Evolutionary conservation across 495 filamentous ascomycete species (phyloP), one percentile per base, ranked within the genome.

Genomic region (Choiromyces venosus): DNA sequence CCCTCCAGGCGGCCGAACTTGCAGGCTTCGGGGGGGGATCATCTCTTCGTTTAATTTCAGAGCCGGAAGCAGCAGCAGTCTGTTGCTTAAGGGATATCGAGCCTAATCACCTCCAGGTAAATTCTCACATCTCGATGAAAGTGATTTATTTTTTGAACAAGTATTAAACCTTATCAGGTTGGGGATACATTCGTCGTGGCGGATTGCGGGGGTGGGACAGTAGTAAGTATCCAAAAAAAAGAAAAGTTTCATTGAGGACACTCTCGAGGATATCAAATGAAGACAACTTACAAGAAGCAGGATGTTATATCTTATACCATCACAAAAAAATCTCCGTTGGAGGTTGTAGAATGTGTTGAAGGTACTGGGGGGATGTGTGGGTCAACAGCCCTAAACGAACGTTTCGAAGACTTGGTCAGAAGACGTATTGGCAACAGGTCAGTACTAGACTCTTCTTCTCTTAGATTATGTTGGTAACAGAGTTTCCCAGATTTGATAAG

Each of bases 241-340:
- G n/a, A n/a, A n/a, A n/a, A n/a, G n/a, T 42, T 42, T 42, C 12
- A 40, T 42, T 42, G 12, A 42, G 12, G 4, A 10, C 40, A n/a
- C n/a, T n/a, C 5, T 1, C 40, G 40, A 42, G 40, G 1, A 0
- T 42, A 42, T 42, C 12, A 10, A 2, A 1, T 8, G n/a, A n/a
- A 8, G n/a, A 6, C 25, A 35, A 35, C 38, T 42, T 18, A 40
- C 38, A 7, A n/a, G 42, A 37, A 37, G 56, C 39, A 77, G 75
- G 87, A 86, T 71, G 73, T 86, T 68, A 79, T 82, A 19, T 82
- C 80, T 16, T 83, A 86, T 83, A 86, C 85, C 67, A 84, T 90
- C 64, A 84, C 84, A 18, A 77, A 77, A 9, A 74, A 81, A 37
- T 82, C 83, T n/a, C 75, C 75, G 12, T 65, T 77, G 25, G 25